Evolutionary conservation across 495 filamentous ascomycete genomes (phyloP), one percentile per base, ranked within the genome.

Genomic region (Margaritispora aquatica): DNA sequence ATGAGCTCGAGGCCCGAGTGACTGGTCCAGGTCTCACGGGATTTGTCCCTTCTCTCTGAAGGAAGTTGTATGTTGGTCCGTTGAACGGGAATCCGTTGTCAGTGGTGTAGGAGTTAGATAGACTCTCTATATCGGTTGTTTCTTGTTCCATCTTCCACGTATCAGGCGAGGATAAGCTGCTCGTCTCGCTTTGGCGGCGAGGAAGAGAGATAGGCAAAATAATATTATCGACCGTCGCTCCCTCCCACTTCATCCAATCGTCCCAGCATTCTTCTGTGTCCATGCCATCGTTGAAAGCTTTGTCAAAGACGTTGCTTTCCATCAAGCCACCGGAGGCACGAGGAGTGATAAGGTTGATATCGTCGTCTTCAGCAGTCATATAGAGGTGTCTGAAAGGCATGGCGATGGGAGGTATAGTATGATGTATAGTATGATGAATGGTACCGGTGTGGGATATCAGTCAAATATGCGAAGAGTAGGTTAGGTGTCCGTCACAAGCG

Each of bases 211-310:
- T 44, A n/a, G 38, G 38, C 26, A 34, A n/a, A 21, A 26, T 5
- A 2, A 19, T 17, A 23, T 22, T 26, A 26, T 26, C 47, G 13
- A 20, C n/a, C 2, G 50, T 9, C 34, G 5, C 21, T 15, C 9
- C 57, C 31, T 60, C 57, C 57, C 57, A 60, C 23, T 26, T 34
- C 57, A 60, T 49, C 57, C 57, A 60, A 4, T 54, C 51, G 20
- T 54, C 26, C 57, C 57, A n/a, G n/a, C n/a, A 60, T 60, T 60
- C 57, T 54, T 60, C 57, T 19, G 31, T 31, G 36, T 60, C 49
- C 0, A 60, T 47, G 15, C 20, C 34, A 21, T 29, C 11, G 17
- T 49, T 49, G 50, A 60, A 54, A 27, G 50, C 49, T 31, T 31
- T 54, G 22, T 54, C 49, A 38, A 60, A 60, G 24, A 54, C 57